These are phyloP conservation scores for Ambrosia hybrid DNA, from an alignment of 140 eudicot species.

Conservation along the genomic window DNA sequence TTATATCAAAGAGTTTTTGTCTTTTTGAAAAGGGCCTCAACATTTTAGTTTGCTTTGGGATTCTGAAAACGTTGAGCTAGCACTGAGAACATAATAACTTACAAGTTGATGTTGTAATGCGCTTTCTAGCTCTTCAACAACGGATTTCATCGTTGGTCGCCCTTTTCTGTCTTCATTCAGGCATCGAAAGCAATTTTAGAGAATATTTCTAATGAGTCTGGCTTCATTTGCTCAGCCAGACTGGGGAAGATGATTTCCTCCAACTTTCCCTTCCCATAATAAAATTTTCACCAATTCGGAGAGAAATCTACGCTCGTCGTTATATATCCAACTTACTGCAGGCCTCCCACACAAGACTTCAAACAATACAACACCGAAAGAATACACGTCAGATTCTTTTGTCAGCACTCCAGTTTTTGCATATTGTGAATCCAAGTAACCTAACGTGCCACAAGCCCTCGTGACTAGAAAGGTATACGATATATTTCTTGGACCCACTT, in stretches of 20 bases:
- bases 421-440: slow-evolving; percentile 9
- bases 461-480: slow-evolving; percentile 7
- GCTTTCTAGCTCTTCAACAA: slow-evolving; percentile 3
- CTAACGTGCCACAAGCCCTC: not conserved
- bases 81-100: not conserved
- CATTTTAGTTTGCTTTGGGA: too few relatives aligned
- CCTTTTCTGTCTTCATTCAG: not conserved
- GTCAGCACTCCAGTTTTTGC: not conserved
- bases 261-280: not conserved
- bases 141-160: not conserved
- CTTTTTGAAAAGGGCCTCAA: too few relatives aligned
- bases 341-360: slow-evolving; percentile 16
- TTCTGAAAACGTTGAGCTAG: too few relatives aligned
- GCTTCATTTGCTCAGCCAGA: not conserved
- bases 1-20: too few relatives aligned
- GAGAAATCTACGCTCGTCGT: not conserved
- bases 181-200: slow-evolving; percentile 5
- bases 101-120: slow-evolving; percentile 2
- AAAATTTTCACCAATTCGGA: not conserved
- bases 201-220: not conserved
- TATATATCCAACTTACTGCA: too few relatives aligned
- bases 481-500: not conserved
- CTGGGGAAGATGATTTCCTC: not conserved
- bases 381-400: not conserved
- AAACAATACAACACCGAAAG: slow-evolving; percentile 13